Base-by-base conservation (phyloP, 1,139 yeast species). In the Kodamaea fungicola region DNA sequence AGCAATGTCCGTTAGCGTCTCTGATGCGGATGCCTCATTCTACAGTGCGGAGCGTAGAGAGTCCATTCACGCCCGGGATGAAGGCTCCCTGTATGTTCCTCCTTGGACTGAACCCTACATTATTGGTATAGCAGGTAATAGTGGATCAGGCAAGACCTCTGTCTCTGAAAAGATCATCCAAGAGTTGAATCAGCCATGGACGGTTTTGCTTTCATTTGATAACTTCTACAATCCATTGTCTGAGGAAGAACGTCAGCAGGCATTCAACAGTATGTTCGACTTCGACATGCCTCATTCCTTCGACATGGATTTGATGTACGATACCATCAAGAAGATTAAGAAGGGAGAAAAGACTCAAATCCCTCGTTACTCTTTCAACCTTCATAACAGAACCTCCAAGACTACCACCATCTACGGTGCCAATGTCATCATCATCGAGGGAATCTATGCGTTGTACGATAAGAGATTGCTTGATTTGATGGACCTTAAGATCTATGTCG, bases 101-200 rank as follows among this genome's bases (percentile, higher is more conserved):
- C 97, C 97, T 19, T 92, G 97, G 97, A 82, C 88, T 2, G 89
- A 88, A 42, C 97, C 97, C 0, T 92, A 89, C 55, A 81, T 92
- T 35, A 90, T 92, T 45, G 98, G 97, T 6, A 78, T 92, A 12
- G 97, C 97, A 0, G 98, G 98, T 1, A 80, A 85, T 39, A 84
- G 95, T 16, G 98, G 97, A 1, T 85, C 96, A 0, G 98, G 98
- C 2, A 92, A 92, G 57, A 92, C 98, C 0, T 84, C 96, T 23
- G 86, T 92, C 21, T 94, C 97, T 0, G 82, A 88, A 34, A 76
- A 79, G 45, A 83, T 92, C 48, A 87, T 90, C 41, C 78, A 83
- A 41, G 80, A 81, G 43, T 74, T 90, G 49, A 76, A 88, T 62
- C 89, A 88, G 40, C 97, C 98, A 1, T 90, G 97, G 97, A 88